Evolutionary conservation across 106 monocot genomes (phyloP).

Genomic region (Narthecium ossifragum): DNA sequence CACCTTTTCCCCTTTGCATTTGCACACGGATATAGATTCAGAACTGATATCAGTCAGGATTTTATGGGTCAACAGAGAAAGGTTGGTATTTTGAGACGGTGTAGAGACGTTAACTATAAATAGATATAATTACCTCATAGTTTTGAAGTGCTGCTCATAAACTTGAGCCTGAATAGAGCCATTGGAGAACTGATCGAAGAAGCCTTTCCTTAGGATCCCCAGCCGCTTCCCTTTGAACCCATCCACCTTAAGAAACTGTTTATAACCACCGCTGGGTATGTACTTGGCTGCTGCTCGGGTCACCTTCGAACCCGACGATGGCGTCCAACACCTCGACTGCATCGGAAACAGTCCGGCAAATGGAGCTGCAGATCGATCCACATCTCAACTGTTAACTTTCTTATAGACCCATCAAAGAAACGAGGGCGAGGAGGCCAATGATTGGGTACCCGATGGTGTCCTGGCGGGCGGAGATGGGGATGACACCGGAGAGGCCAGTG

Average conservation of each 20-base stretch:
- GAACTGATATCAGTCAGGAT: neutral
- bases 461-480: slow-evolving; percentile 54
- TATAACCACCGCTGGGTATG: slow-evolving; percentile 54
- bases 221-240: slow-evolving; percentile 73
- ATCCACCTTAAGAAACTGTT: slow-evolving; percentile 42
- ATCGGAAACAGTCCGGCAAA: slow-evolving; percentile 66
- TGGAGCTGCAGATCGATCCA: slow-evolving; percentile 30
- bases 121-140: slow-evolving; percentile 35
- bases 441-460: slow-evolving; percentile 52
- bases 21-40: neutral
- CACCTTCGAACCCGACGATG: slow-evolving; percentile 53
- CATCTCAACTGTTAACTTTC: neutral
- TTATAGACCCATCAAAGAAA: neutral
- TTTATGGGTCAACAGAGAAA: neutral
- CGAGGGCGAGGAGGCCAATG: neutral
- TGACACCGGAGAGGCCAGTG: slow-evolving; percentile 64
- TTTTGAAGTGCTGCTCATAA: slow-evolving; percentile 45
- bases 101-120: neutral
- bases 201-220: slow-evolving; percentile 43
- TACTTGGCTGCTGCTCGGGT: slow-evolving; percentile 29
- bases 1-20: slow-evolving; percentile 24
- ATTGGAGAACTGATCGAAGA: slow-evolving; percentile 22
- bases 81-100: too few relatives aligned
- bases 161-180: slow-evolving; percentile 7
- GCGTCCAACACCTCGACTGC: slow-evolving; percentile 61